Evolutionary conservation across 352 stramenopile genomes (phyloP).

Genomic region (Phytophthora sp.): DNA sequence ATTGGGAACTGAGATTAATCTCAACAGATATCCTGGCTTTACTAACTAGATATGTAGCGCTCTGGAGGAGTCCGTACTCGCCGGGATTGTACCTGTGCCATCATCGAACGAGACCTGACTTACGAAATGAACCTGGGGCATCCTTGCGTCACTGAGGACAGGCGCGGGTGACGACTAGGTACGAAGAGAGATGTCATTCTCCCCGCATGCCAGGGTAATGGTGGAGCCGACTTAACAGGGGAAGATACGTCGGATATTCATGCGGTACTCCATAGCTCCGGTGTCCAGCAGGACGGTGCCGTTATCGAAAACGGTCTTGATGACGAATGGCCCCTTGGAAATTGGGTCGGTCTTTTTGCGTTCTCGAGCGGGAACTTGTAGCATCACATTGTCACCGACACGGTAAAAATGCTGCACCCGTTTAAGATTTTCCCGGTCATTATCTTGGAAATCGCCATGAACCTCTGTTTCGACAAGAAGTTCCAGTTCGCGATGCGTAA

Average conservation of each 20-base stretch:
- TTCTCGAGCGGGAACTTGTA: not conserved
- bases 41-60: too few species aligned
- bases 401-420: constrained; percentile 17
- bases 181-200: too few species aligned
- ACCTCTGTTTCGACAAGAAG: constrained; percentile 18
- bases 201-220: not conserved
- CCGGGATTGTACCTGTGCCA: too few species aligned
- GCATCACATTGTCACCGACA: constrained; percentile 12
- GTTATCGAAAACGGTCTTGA: constrained; percentile 17
- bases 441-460: constrained; percentile 14
- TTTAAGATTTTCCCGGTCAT: constrained; percentile 11
- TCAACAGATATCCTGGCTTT: too few species aligned
- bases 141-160: too few species aligned
- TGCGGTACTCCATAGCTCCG: not conserved
- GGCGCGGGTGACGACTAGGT: too few species aligned
- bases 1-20: too few species aligned
- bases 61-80: too few species aligned
- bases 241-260: constrained; percentile 23
- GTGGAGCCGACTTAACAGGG: constrained; percentile 2
- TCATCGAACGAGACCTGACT: too few species aligned
- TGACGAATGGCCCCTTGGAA: constrained; percentile 12
- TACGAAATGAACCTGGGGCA: too few species aligned
- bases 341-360: not conserved
- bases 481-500: constrained; percentile 15
- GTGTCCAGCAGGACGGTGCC: constrained; percentile 12